These are phyloP conservation scores for Cardamine occulta DNA, from an alignment of 345 rosid species.

Conservation along the genomic window DNA sequence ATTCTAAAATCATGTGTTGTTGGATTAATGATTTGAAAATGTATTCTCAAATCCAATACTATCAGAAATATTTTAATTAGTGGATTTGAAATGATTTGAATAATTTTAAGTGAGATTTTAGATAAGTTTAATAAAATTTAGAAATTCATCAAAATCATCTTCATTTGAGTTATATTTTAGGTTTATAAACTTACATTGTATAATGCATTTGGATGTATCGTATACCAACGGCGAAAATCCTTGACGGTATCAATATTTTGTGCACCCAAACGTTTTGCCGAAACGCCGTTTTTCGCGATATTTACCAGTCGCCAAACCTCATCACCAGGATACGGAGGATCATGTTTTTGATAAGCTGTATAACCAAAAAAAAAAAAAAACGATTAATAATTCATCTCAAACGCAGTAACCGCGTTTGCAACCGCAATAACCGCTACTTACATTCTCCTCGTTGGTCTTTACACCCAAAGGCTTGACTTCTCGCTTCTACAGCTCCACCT, in stretches of 20 bases:
- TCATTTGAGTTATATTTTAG: not conserved
- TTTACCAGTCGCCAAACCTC: conserved; percentile 77
- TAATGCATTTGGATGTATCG: conserved; percentile 33
- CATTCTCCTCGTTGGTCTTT: conserved; percentile 91
- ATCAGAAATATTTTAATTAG: too few relatives aligned
- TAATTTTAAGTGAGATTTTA: too few relatives aligned
- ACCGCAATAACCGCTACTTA: conserved; percentile 48
- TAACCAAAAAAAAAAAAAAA: not conserved
- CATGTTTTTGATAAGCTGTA: conserved; percentile 72
- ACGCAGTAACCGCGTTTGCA: conserved; percentile 18
- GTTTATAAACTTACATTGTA: conserved; percentile 49
- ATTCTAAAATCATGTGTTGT: too few relatives aligned
- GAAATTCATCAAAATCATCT: too few relatives aligned
- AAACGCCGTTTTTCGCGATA: conserved; percentile 69
- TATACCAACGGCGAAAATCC: conserved; percentile 48
- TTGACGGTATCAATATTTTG: conserved; percentile 43
- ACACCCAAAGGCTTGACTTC: conserved; percentile 66
- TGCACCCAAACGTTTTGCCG: conserved; percentile 47
- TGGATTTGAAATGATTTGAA: too few relatives aligned
- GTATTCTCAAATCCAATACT: too few relatives aligned
- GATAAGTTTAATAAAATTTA: too few relatives aligned
- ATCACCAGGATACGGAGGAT: conserved; percentile 67
- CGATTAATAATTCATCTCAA: not conserved
- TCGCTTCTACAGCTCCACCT: conserved; percentile 60
- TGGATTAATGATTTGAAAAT: too few relatives aligned